Evolutionary conservation across 2,329 filamentous ascomycete species (phyloP).

Genomic region (Fusarium vanettenii): DNA sequence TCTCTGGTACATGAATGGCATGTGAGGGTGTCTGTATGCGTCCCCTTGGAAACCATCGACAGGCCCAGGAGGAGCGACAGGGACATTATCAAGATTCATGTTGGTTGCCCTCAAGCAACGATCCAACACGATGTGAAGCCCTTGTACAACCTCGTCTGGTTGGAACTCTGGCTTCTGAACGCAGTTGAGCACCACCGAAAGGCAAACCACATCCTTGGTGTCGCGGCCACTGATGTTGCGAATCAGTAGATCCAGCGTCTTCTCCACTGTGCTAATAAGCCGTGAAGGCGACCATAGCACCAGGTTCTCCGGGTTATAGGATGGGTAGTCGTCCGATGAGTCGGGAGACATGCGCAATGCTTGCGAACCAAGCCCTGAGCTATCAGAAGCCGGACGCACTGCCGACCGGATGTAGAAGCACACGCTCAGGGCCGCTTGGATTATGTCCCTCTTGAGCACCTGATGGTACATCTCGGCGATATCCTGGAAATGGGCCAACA

Average conservation of each 20-base stretch:
- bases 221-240: conserved; percentile 61
- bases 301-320: conserved; percentile 49
- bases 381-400: conserved; percentile 45
- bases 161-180: conserved; percentile 57
- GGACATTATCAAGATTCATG: conserved; percentile 53
- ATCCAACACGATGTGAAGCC: conserved; percentile 57
- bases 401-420: conserved; percentile 64
- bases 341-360: conserved; percentile 50
- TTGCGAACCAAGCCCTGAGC: conserved; percentile 44
- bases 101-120: conserved; percentile 58
- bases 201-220: conserved; percentile 61
- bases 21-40: conserved; percentile 43
- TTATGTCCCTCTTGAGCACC: conserved; percentile 64
- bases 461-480: conserved; percentile 65
- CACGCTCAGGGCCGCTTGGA: conserved; percentile 66
- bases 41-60: conserved; percentile 40
- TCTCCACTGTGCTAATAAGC: conserved; percentile 59
- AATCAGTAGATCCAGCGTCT: conserved; percentile 58
- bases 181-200: conserved; percentile 61
- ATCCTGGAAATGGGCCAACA: conserved; percentile 58
- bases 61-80: conserved; percentile 16
- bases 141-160: conserved; percentile 55
- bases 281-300: conserved; percentile 57
- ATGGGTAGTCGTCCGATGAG: conserved; percentile 49
- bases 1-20: conserved; percentile 47